Conservation (phyloP, 257 asterid species). For the Solanum tarapatanum region DNA sequence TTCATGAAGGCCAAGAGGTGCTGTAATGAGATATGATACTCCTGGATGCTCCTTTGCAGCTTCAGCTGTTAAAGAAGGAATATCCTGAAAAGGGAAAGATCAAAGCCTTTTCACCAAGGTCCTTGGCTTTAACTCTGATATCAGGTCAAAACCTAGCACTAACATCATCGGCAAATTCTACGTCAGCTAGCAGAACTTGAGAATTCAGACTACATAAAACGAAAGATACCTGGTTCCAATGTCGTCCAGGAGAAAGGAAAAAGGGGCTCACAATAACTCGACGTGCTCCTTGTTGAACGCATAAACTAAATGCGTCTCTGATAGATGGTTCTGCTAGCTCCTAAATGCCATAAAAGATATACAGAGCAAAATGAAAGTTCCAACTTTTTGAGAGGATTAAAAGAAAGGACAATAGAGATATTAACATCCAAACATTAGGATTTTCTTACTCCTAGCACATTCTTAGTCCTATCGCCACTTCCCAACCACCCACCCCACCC, state of each 20-base stretch:
- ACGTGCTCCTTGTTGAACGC: constrained; percentile 76
- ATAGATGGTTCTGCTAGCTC: constrained; percentile 96
- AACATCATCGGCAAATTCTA: neutral
- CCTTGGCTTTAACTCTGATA: neutral
- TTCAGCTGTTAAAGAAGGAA: constrained; percentile 81
- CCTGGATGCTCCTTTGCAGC: constrained; percentile 94
- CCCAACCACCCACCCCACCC: neutral
- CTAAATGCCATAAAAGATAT: constrained; percentile 20
- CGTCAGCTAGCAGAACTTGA: neutral
- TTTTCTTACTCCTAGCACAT: neutral
- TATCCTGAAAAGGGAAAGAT: constrained; percentile 43
- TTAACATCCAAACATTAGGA: neutral
- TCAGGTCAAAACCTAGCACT: neutral
- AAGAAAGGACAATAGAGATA: neutral
- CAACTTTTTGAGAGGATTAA: neutral
- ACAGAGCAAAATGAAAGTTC: neutral
- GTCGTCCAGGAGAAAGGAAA: constrained; percentile 94
- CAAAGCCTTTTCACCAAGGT: neutral
- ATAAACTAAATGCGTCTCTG: constrained; percentile 61
- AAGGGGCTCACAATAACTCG: constrained; percentile 90
- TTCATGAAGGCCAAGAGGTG: constrained; percentile 84
- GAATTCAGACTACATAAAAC: neutral
- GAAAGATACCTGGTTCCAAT: constrained; percentile 68
- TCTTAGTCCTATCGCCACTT: neutral
- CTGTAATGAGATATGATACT: constrained; percentile 61